Evolutionary conservation across 495 filamentous ascomycete genomes (phyloP).

Genomic region (Penicillium samsonianum): DNA sequence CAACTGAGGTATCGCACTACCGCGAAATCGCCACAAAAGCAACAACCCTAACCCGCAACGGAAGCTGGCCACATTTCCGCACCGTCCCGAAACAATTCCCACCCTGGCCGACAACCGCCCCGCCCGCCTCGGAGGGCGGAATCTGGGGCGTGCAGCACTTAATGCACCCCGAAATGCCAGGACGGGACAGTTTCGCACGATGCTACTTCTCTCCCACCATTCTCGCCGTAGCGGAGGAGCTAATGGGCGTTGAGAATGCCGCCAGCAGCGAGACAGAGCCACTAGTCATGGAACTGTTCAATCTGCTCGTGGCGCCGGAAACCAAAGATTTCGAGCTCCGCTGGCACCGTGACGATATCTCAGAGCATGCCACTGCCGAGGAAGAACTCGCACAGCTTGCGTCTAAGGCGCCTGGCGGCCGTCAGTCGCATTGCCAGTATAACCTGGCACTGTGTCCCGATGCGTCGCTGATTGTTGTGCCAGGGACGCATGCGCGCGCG

Average conservation of each 20-base stretch:
- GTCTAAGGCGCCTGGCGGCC: conserved; percentile 44
- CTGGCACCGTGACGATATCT: conserved; percentile 81
- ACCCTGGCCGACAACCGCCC: conserved; percentile 62
- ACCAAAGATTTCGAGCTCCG: conserved; percentile 62
- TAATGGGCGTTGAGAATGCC: conserved; percentile 46
- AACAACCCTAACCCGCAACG: conserved; percentile 57
- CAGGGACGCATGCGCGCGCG: conserved; percentile 66
- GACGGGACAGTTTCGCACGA: conserved; percentile 54
- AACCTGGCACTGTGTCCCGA: conserved; percentile 74
- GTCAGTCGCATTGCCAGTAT: conserved; percentile 71
- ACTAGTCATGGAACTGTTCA: conserved; percentile 80
- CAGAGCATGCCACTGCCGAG: conserved; percentile 52
- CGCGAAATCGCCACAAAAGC: conserved; percentile 54
- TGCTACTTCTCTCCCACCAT: conserved; percentile 67
- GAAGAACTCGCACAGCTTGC: conserved; percentile 55
- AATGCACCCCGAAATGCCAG: conserved; percentile 65
- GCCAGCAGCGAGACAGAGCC: conserved; percentile 34
- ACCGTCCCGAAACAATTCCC: conserved; percentile 86
- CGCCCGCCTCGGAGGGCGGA: conserved; percentile 54
- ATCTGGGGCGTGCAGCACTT: conserved; percentile 90
- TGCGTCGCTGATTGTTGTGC: conserved; percentile 65
- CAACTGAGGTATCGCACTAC: conserved; percentile 52
- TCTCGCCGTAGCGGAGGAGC: conserved; percentile 55
- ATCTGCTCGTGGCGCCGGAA: conserved; percentile 71
- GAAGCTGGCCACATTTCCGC: conserved; percentile 75